Evolutionary conservation across 768 basidiomycete species (phyloP), one percentile per base, ranked within the genome.

Genomic region (Pleurotus platypus): DNA sequence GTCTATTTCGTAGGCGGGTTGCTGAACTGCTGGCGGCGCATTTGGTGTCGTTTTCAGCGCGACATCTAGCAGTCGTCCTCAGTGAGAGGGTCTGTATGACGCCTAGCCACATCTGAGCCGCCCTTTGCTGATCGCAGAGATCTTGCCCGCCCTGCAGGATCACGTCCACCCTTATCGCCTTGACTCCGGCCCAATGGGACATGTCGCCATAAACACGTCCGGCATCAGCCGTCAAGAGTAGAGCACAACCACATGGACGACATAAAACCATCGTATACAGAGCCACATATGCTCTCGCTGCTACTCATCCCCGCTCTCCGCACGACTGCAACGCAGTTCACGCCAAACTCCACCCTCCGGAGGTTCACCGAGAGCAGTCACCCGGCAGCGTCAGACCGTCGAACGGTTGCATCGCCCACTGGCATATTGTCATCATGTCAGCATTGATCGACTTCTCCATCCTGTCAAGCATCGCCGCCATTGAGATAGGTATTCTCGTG

Each of bases 401-500:
- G 7, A 30, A 30, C 30, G 30, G 30, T 30, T 9, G 30, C 30
- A 30, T 9, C 30, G 30, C 30, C 2, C 30, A 30, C 30, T 30
- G 30, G 30, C 30, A 30, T 9, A 30, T 6, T 30, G 30, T 30
- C 30, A 30, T 5, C 30, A 30, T 30, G 30, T 30, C 30, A 30
- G 30, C 42, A 15, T 43, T 43, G 42, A 20, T 15, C n/a, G 42
- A 43, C 30, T 50, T n/a, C 40, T 49, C 5, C 18, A 26, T 47
- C 55, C 5, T 48, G 24, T 48, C 46, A 26, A 50, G 49, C 18
- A 43, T 55, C 16, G 53, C 22, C n/a, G 53, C 53, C 22, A 46
- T 55, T 43, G 40, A 55, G 38, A 43, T 55, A n/a, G 53, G 53
- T 3, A 46, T 55, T 20, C 16, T 55, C 24, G 16, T 55, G 4